These are phyloP conservation scores for Erysiphe neolycopersici DNA, from an alignment of 2,329 filamentous ascomycete species.

Conservation along the genomic window DNA sequence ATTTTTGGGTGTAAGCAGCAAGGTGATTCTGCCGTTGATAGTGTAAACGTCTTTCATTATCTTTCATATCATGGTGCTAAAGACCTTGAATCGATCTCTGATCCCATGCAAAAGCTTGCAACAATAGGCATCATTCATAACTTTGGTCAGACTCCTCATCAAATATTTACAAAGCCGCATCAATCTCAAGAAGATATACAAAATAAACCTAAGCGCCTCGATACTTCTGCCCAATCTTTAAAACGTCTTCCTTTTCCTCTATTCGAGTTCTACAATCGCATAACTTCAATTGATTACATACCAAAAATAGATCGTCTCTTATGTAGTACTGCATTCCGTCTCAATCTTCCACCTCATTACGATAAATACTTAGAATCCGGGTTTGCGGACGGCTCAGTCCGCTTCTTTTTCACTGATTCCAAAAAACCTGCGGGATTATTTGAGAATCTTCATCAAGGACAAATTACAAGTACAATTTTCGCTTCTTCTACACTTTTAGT, in stretches of 20 bases:
- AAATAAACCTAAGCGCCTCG: slow-evolving; percentile 41
- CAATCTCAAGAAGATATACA: slow-evolving; percentile 43
- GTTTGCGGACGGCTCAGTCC: slow-evolving; percentile 73
- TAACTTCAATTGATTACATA: slow-evolving; percentile 54
- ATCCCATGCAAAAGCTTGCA: slow-evolving; percentile 62
- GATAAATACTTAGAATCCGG: slow-evolving; percentile 94
- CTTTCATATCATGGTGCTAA: slow-evolving; percentile 85
- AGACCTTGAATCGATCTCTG: slow-evolving; percentile 71
- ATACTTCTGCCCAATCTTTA: slow-evolving; percentile 50
- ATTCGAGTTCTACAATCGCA: slow-evolving; percentile 43
- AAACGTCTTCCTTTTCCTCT: slow-evolving; percentile 56
- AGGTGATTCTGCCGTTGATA: slow-evolving; percentile 74
- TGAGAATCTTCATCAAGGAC: slow-evolving; percentile 79
- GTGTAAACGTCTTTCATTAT: slow-evolving; percentile 86
- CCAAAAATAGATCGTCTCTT: slow-evolving; percentile 59
- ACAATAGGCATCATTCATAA: slow-evolving; percentile 96
- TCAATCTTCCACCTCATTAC: slow-evolving; percentile 65
- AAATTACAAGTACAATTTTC: slow-evolving; percentile 60
- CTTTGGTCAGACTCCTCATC: slow-evolving; percentile 90
- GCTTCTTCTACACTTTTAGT: slow-evolving; percentile 77
- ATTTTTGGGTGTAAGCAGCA: slow-evolving; percentile 87
- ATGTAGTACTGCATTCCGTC: slow-evolving; percentile 56
- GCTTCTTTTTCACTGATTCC: slow-evolving; percentile 68
- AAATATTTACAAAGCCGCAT: slow-evolving; percentile 69
- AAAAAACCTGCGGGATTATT: slow-evolving; percentile 67